These are phyloP conservation scores for Trichoderma orchidacearum DNA, from an alignment of 495 filamentous ascomycete genomes.

Conservation along the genomic window DNA sequence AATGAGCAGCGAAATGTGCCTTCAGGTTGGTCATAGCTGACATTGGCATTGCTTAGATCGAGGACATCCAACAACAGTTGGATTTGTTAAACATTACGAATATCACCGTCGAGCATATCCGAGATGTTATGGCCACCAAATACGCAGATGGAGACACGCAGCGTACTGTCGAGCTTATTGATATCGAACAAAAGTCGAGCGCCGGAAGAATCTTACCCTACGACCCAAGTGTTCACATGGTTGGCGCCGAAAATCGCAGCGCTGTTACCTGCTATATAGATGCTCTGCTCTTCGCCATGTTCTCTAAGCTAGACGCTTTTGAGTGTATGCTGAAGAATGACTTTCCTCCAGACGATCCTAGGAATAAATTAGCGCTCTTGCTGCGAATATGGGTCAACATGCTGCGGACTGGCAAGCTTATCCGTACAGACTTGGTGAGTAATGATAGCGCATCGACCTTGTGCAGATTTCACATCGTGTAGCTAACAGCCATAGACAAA, in stretches of 20 bases:
- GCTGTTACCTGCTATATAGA: conserved; percentile 88
- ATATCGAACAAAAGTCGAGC: conserved; percentile 63
- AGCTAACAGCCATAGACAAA: conserved; percentile 48
- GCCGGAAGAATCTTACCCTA: conserved; percentile 68
- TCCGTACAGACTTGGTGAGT: conserved; percentile 73
- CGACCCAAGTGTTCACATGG: conserved; percentile 51
- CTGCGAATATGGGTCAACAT: conserved; percentile 89
- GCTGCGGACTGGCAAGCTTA: conserved; percentile 69
- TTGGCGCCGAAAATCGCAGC: conserved; percentile 77
- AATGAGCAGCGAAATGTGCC: too few relatives aligned
- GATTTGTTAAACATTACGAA: conserved; percentile 35
- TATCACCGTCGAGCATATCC: conserved; percentile 48
- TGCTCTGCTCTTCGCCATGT: conserved; percentile 92
- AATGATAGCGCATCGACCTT: neutral
- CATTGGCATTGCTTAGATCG: conserved; percentile 30
- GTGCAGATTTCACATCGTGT: neutral
- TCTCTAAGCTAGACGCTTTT: conserved; percentile 75
- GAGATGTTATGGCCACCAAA: conserved; percentile 51
- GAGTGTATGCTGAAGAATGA: conserved; percentile 62
- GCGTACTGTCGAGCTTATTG: conserved; percentile 60
- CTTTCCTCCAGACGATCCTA: conserved; percentile 49
- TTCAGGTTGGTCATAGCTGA: neutral
- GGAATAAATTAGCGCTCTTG: conserved; percentile 56
- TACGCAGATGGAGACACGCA: conserved; percentile 58
- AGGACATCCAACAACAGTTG: conserved; percentile 37